Conservation (phyloP, 805 yeast genomes). For the Lachancea thermotolerans region DNA sequence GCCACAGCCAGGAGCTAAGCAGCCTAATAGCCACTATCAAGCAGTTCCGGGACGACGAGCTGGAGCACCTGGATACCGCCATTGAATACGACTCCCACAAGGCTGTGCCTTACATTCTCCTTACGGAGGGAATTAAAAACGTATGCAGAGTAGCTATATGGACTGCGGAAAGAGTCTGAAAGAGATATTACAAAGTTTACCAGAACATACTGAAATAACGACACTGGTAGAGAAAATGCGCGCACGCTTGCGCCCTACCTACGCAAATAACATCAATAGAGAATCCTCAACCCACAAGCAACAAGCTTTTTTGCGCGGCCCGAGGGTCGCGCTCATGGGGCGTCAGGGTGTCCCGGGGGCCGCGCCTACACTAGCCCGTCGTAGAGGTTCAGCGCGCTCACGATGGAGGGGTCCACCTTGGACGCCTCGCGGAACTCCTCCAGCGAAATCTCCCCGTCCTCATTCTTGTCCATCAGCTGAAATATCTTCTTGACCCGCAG, state of each 20-base stretch:
- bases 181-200: background rate
- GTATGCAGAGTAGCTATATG: constrained; percentile 85
- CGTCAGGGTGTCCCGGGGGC: too few relatives aligned
- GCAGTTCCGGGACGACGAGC: constrained; percentile 84
- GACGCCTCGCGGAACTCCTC: constrained; percentile 82
- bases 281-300: too few relatives aligned
- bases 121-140: constrained; percentile 80
- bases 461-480: constrained; percentile 60
- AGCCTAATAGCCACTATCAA: constrained; percentile 56
- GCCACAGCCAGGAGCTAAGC: constrained; percentile 44
- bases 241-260: too few relatives aligned
- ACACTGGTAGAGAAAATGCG: background rate
- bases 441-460: constrained; percentile 61
- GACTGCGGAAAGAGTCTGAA: constrained; percentile 76
- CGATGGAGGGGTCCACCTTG: constrained; percentile 69
- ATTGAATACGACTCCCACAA: constrained; percentile 84
- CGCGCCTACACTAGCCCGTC: constrained; percentile 60
- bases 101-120: constrained; percentile 84
- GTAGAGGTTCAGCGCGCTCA: constrained; percentile 69
- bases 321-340: too few relatives aligned
- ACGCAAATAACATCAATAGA: too few relatives aligned
- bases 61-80: constrained; percentile 93
- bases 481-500: constrained; percentile 78
- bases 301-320: too few relatives aligned
- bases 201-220: background rate